Conservation (phyloP, 371 early-diverging fungal genomes). For the Lichtheimia hyalospora region DNA sequence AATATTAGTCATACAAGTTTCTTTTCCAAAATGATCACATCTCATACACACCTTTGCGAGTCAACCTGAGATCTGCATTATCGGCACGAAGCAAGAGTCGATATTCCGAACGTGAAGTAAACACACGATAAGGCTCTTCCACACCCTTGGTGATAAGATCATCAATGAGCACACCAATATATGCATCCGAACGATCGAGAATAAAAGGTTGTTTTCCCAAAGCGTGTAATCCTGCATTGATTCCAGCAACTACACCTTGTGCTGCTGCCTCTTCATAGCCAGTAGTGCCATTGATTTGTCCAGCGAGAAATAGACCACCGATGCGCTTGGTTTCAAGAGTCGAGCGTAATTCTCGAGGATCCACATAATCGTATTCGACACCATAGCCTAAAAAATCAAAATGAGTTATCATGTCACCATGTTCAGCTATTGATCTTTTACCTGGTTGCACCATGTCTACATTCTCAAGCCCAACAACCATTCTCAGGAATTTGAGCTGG, state of each 20-base stretch:
- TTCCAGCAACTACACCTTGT: constrained; percentile 85
- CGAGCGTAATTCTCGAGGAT: constrained; percentile 78
- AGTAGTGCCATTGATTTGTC: constrained; percentile 89
- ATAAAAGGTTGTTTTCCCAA: constrained; percentile 57
- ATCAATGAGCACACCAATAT: constrained; percentile 86
- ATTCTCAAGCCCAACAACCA: constrained; percentile 77
- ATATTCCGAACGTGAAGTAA: constrained; percentile 86
- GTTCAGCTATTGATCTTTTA: constrained; percentile 10
- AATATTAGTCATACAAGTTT: neutral
- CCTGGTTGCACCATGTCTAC: constrained; percentile 75
- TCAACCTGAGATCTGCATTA: constrained; percentile 81
- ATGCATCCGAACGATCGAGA: constrained; percentile 79
- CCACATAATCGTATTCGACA: constrained; percentile 87
- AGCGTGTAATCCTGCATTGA: constrained; percentile 73
- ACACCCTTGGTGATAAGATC: constrained; percentile 85
- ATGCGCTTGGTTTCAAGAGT: constrained; percentile 82
- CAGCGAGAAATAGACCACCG: constrained; percentile 77
- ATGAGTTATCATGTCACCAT: neutral
- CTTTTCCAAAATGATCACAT: neutral
- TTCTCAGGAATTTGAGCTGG: constrained; percentile 70
- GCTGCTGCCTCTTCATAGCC: constrained; percentile 91
- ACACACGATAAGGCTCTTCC: constrained; percentile 84
- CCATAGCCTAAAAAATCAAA: constrained; percentile 56
- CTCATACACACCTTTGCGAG: constrained; percentile 52
- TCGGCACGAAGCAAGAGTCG: constrained; percentile 75